These are phyloP conservation scores for Lolium perenne DNA, from an alignment of 176 grass and related monocot genomes.

Conservation along the genomic window DNA sequence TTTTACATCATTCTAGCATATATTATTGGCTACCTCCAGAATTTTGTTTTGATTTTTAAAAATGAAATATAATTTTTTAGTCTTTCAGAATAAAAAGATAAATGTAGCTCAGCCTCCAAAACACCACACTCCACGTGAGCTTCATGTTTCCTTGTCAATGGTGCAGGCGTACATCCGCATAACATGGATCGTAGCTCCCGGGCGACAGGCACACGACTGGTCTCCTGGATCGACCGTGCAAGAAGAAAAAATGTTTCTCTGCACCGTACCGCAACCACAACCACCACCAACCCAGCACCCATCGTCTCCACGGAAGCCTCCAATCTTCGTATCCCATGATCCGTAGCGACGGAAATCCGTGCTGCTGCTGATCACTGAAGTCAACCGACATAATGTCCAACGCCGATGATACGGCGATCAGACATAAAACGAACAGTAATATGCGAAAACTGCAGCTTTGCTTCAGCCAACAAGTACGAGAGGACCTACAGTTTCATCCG, in stretches of 20 bases:
- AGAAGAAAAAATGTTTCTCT: background rate
- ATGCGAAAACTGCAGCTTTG: conserved; percentile 18
- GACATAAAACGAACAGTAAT: background rate
- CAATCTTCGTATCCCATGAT: no score
- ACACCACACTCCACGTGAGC: background rate
- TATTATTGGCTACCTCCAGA: no score
- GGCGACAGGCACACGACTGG: background rate
- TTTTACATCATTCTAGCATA: no score
- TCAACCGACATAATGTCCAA: background rate
- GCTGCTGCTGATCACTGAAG: no score
- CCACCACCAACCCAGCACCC: background rate
- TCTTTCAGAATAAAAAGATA: no score
- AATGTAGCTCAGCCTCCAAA: no score
- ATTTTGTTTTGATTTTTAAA: no score
- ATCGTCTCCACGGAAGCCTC: no score
- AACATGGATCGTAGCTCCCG: background rate
- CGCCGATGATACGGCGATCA: background rate
- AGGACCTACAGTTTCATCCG: background rate
- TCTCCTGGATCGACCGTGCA: background rate
- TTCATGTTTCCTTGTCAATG: background rate
- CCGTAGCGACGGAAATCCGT: no score
- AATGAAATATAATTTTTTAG: no score
- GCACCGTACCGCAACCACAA: background rate
- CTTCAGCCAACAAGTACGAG: background rate
- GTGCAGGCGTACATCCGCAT: background rate